Conservation (phyloP, 1,284 basidiomycete genomes). For the Puccinia triticina region DNA sequence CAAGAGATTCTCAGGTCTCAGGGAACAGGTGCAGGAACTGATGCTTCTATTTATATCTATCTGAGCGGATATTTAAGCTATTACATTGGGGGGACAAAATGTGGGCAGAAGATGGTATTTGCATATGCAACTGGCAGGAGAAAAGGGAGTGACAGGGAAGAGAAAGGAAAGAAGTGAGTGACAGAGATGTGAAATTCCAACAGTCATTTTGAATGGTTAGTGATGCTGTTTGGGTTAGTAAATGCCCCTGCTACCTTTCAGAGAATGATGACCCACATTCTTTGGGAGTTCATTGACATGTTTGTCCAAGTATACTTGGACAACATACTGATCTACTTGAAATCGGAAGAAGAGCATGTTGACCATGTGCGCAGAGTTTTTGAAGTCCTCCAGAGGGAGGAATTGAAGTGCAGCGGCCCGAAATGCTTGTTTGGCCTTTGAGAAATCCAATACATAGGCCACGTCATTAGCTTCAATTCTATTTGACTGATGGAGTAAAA, state of each 20-base stretch:
- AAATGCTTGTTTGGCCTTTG: not conserved
- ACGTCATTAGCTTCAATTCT: not conserved
- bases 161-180: too few relatives aligned
- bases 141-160: too few relatives aligned
- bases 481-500: not conserved
- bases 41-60: too few relatives aligned
- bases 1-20: too few relatives aligned
- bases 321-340: constrained; percentile 52
- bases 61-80: too few relatives aligned
- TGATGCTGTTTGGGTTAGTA: constrained; percentile 52
- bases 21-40: too few relatives aligned
- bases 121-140: too few relatives aligned
- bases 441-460: not conserved
- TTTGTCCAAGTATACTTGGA: constrained; percentile 48
- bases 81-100: too few relatives aligned
- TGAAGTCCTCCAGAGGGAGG: not conserved
- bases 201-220: constrained; percentile 22
- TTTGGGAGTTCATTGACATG: constrained; percentile 12
- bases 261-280: constrained; percentile 50
- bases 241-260: constrained; percentile 53
- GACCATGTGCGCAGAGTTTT: constrained; percentile 41
- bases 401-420: not conserved
- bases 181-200: too few relatives aligned
- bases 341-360: constrained; percentile 28
- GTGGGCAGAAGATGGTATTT: too few relatives aligned